These are phyloP conservation scores for Yamadazyma scolyti DNA, from an alignment of 805 yeast species.

Conservation along the genomic window DNA sequence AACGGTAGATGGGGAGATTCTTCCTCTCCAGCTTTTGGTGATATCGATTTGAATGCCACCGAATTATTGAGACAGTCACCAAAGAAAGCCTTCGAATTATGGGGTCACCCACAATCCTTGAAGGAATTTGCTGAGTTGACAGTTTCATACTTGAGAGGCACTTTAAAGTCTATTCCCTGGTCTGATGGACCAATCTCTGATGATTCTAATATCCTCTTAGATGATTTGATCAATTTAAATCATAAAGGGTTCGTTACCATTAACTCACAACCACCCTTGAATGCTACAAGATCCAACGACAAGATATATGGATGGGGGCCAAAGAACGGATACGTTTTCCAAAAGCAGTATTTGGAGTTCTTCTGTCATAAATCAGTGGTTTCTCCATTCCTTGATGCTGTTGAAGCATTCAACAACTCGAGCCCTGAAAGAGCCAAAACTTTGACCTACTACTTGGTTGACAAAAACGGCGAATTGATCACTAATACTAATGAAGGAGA, in stretches of 20 bases:
- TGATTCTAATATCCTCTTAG: slow-evolving; percentile 64
- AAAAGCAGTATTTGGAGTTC: slow-evolving; percentile 89
- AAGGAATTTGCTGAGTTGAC: slow-evolving; percentile 63
- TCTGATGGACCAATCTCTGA: slow-evolving; percentile 83
- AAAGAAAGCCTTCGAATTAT: slow-evolving; percentile 72
- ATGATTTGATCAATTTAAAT: slow-evolving; percentile 62
- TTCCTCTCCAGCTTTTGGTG: slow-evolving; percentile 95
- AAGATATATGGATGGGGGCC: slow-evolving; percentile 94
- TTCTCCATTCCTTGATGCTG: slow-evolving; percentile 30
- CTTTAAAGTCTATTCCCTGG: slow-evolving; percentile 83
- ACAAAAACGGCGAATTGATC: slow-evolving; percentile 49
- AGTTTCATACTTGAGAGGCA: slow-evolving; percentile 66
- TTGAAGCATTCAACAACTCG: slow-evolving; percentile 42
- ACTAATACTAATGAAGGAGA: slow-evolving; percentile 73
- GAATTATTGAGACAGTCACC: slow-evolving; percentile 80
- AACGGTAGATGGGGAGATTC: slow-evolving; percentile 99
- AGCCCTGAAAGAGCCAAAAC: slow-evolving; percentile 40
- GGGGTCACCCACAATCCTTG: slow-evolving; percentile 75
- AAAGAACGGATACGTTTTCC: slow-evolving; percentile 85
- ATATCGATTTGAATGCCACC: slow-evolving; percentile 76
- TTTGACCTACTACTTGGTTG: slow-evolving; percentile 76
- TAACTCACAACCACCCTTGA: slow-evolving; percentile 92
- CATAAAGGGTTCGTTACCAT: slow-evolving; percentile 69
- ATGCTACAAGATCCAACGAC: slow-evolving; percentile 72
- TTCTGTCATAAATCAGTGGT: slow-evolving; percentile 61